Base-by-base conservation (phyloP, 2,329 filamentous ascomycete species). In the Fusarium protoensiforme region DNA sequence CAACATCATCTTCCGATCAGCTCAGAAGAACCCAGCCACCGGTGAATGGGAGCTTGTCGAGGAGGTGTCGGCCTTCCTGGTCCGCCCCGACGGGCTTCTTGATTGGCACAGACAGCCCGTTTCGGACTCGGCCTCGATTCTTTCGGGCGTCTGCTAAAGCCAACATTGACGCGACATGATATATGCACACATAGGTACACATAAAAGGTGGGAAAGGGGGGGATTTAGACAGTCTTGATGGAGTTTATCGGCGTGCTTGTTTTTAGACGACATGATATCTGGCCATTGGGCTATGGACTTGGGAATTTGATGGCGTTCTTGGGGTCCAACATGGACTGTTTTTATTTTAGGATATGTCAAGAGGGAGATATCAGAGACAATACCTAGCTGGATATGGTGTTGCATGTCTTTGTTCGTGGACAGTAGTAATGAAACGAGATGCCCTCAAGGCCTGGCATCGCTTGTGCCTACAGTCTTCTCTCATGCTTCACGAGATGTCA, bases 31-130 rank as follows among this genome's bases (percentile, higher is more conserved):
- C 29, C 65, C 58, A 7, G 60, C 27, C 4, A 81, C 78, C 1
- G 82, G 80, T 0, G 54, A 69, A 7, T 85, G 83, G 83, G 80
- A 79, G 33, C 72, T 84, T 24, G 71, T 85, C 0, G 83, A 85
- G 64, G 83, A 85, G 68, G 76, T 74, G 10, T 81, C 83, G 1
- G 75, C 79, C 7, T 81, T 81, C 53, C 64, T 63, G 11, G 78
- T 83, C 6, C 69, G 69, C 0, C 54, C 72, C 1, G 77, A 84
- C 33, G 82, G 81, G 14, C 75, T 67, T 2, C 61, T 84, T 13
- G 65, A 75, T 5, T 85, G 83, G 83, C 73, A 76, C 24, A 71
- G 78, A 36, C 81, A 82, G 39, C 81, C 83, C 1, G 76, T 84
- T 13, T 83, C 83, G 2, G 78, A 80, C 8, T 78, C 80, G 31